These are phyloP conservation scores for Porodaedalea pini DNA, from an alignment of 1,284 basidiomycete species.

Conservation along the genomic window DNA sequence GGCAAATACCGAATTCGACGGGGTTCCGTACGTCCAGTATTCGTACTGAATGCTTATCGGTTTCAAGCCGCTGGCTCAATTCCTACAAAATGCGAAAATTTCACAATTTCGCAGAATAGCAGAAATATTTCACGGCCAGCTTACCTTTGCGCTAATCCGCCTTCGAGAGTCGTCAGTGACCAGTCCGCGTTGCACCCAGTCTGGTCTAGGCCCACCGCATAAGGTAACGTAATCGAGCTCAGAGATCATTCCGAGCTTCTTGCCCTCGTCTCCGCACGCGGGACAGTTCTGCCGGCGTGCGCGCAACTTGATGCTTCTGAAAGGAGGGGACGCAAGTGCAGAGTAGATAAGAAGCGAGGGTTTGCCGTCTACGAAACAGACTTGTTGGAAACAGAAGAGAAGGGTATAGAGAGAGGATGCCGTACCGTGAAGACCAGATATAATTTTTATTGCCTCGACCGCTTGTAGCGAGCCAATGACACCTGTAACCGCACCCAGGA, in stretches of 20 bases:
- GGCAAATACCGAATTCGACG: slow-evolving; percentile 86
- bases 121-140: slow-evolving; percentile 1
- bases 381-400: background rate
- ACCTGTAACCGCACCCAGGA: slow-evolving; percentile 88
- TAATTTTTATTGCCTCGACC: slow-evolving; percentile 81
- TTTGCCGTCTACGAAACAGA: slow-evolving; percentile 42
- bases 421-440: slow-evolving; percentile 71
- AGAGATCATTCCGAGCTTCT: slow-evolving; percentile 42
- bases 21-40: slow-evolving; percentile 83
- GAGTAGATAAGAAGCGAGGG: slow-evolving; percentile 72
- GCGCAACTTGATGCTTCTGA: slow-evolving; percentile 81
- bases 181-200: slow-evolving; percentile 59
- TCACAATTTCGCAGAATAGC: background rate
- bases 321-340: slow-evolving; percentile 66
- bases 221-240: slow-evolving; percentile 73
- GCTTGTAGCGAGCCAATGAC: slow-evolving; percentile 92
- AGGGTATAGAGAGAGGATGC: slow-evolving; percentile 16
- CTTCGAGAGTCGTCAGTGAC: slow-evolving; percentile 29
- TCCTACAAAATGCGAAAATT: slow-evolving; percentile 33
- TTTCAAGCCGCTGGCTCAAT: slow-evolving; percentile 38
- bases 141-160: slow-evolving; percentile 52
- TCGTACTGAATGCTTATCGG: slow-evolving; percentile 28
- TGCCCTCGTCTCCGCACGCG: slow-evolving; percentile 53
- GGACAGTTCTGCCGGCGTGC: slow-evolving; percentile 57
- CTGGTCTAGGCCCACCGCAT: slow-evolving; percentile 65